Base-by-base conservation (phyloP, 2,329 filamentous ascomycete genomes). In the Xylariaceae sp. region DNA sequence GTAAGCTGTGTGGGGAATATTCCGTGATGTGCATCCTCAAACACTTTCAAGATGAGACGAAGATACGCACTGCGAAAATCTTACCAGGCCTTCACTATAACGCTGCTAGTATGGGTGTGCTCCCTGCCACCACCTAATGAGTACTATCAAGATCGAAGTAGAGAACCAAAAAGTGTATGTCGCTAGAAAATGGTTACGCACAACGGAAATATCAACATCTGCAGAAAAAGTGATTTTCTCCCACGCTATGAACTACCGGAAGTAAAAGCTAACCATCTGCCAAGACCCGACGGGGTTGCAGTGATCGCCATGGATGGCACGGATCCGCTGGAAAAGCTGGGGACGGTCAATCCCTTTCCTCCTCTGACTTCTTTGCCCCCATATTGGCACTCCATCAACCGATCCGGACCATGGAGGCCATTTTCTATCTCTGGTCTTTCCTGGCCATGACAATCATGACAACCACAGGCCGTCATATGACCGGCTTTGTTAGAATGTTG, bases 301-400 rank as follows among this genome's bases (percentile, higher is more conserved):
- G 49, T 23, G 46, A 60, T 55, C 50, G 45, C 19, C 60, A 63
- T 55, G 55, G 58, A 47, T 65, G 61, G 61, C 61, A 60, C 60
- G 53, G 57, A 57, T 58, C 50, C 52, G 52, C 51, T 54, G 17
- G 41, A 58, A 60, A 55, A 56, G 49, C 55, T 57, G 47, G 52
- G 53, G 50, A 55, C 44, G 39, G 12, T 44, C 40, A 41, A 19
- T 36, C 28, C 43, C 47, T 54, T 53, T 53, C 52, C 54, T 54
- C 14, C 57, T 60, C 53, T 45, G 47, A 50, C 31, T 51, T 51
- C 45, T 58, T 51, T 49, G 58, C 53, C 53, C 50, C 50, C 44
- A 53, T 53, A 46, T 59, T 56, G 48, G 43, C 28, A 53, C 52
- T 61, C 56, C 53, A 45, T 59, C 45, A 56, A 58, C 48, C 59